Evolutionary conservation across 192 early-diverging fungal genomes (phyloP).

Genomic region (Entomortierella lignicola): DNA sequence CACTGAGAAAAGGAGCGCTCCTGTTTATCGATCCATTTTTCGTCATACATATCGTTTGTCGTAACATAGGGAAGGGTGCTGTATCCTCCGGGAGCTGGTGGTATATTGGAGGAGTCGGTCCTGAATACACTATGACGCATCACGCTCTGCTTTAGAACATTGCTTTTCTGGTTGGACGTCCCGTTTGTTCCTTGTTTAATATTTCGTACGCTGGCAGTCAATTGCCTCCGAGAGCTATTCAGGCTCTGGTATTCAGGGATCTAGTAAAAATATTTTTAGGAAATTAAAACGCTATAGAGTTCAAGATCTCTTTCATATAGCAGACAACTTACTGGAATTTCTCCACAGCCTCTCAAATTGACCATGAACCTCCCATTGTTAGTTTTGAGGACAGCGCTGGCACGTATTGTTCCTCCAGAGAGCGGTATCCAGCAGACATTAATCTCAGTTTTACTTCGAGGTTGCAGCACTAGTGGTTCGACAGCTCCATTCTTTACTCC

Average conservation of each 20-base stretch:
- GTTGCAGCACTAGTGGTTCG: slow-evolving; percentile 11
- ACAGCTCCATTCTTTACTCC: neutral
- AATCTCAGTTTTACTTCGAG: slow-evolving; percentile 30
- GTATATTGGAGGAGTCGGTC: neutral
- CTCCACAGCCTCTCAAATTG: slow-evolving; percentile 40
- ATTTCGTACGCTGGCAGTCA: neutral
- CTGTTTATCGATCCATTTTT: slow-evolving; percentile 58
- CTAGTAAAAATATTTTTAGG: slow-evolving; percentile 5
- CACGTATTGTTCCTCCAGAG: slow-evolving; percentile 21
- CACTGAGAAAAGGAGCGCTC: slow-evolving; percentile 51
- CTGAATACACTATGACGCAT: slow-evolving; percentile 31
- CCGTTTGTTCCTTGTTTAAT: neutral
- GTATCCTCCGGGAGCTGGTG: slow-evolving; percentile 38
- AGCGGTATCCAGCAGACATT: slow-evolving; percentile 40
- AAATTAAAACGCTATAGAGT: neutral
- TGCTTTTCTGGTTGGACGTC: slow-evolving; percentile 12
- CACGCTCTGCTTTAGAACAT: slow-evolving; percentile 23
- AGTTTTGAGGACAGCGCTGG: slow-evolving; percentile 34
- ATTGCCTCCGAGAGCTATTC: slow-evolving; percentile 13
- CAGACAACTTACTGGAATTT: slow-evolving; percentile 28
- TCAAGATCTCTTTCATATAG: neutral
- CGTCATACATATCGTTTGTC: slow-evolving; percentile 56
- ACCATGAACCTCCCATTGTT: slow-evolving; percentile 31
- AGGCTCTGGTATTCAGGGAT: slow-evolving; percentile 29
- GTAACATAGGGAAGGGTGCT: slow-evolving; percentile 49